Conservation (phyloP, 768 basidiomycete species). For the Suillus sp. region DNA sequence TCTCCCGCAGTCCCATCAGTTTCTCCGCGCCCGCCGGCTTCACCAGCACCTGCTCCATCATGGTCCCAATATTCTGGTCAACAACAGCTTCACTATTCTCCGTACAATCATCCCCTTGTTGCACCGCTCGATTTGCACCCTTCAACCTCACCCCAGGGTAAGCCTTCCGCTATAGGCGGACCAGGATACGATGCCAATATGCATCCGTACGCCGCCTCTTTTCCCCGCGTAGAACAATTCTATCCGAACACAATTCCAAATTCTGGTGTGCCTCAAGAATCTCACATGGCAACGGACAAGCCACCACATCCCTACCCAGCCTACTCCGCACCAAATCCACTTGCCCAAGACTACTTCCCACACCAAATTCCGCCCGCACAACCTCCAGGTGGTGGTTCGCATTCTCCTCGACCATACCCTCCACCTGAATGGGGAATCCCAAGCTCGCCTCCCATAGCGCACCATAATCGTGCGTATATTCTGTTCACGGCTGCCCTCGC, state of each 20-base stretch:
- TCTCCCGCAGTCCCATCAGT: conserved; percentile 17
- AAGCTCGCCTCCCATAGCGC: conserved; percentile 33
- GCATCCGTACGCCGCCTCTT: neutral
- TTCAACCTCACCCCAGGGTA: neutral
- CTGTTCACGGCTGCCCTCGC: conserved; percentile 7
- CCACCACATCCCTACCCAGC: neutral
- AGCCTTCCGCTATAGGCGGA: conserved; percentile 5
- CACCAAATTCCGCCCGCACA: neutral
- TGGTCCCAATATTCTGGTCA: conserved; percentile 3
- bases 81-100: conserved; percentile 9
- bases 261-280: neutral
- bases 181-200: conserved; percentile 1
- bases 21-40: conserved; percentile 24
- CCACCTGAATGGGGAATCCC: conserved; percentile 19
- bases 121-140: neutral
- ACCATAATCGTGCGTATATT: conserved; percentile 36
- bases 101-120: neutral
- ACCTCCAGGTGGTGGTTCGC: conserved; percentile 3
- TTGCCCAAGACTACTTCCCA: neutral
- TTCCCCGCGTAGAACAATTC: neutral
- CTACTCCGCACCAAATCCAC: conserved; percentile 1
- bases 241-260: conserved; percentile 8
- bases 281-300: neutral
- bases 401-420: conserved; percentile 5
- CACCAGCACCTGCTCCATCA: conserved; percentile 6